A percentile compares a stretch with the other conserved stretches of the same genome.
phyloP scores from a whole-genome alignment of 805 yeast genomes.

The Ogataea degrootiae region DNA sequence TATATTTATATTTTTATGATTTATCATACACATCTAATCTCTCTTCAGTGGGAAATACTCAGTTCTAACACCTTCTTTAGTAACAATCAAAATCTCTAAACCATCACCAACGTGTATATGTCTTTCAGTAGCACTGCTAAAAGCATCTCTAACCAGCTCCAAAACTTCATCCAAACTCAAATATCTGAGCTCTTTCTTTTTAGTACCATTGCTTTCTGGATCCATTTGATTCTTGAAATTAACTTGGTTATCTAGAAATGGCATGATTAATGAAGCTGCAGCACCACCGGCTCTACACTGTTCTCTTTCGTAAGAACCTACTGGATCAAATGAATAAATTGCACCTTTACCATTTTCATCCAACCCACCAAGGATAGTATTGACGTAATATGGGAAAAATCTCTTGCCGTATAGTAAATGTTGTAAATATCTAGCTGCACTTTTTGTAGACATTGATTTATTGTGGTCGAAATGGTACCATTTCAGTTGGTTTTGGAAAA shows the following conservation, averaged over 20 bases:
- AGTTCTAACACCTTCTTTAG: constrained; percentile 86
- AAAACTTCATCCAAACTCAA: constrained; percentile 81
- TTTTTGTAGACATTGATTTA: constrained; percentile 57
- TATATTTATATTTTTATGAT: not conserved
- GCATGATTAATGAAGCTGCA: constrained; percentile 94
- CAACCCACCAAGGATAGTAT: constrained; percentile 90
- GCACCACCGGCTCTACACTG: constrained; percentile 98
- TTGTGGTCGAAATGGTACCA: constrained; percentile 94
- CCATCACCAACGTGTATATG: constrained; percentile 99
- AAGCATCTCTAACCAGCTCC: constrained; percentile 86
- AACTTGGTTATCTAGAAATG: constrained; percentile 96
- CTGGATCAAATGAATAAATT: constrained; percentile 94
- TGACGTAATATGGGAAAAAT: constrained; percentile 94
- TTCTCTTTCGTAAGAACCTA: constrained; percentile 95
- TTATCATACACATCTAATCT: constrained; percentile 43
- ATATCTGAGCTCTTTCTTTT: constrained; percentile 56
- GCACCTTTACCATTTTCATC: constrained; percentile 92
- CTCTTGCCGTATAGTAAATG: constrained; percentile 88
- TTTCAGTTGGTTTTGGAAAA: constrained; percentile 63
- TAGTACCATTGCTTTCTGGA: constrained; percentile 68
- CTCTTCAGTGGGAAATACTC: constrained; percentile 84
- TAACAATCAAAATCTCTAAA: constrained; percentile 81
- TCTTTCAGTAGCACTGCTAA: constrained; percentile 94
- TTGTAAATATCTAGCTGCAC: constrained; percentile 89
- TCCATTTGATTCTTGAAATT: constrained; percentile 89